Base-by-base conservation (phyloP, 306 rosid species). In the Vicia faba region DNA sequence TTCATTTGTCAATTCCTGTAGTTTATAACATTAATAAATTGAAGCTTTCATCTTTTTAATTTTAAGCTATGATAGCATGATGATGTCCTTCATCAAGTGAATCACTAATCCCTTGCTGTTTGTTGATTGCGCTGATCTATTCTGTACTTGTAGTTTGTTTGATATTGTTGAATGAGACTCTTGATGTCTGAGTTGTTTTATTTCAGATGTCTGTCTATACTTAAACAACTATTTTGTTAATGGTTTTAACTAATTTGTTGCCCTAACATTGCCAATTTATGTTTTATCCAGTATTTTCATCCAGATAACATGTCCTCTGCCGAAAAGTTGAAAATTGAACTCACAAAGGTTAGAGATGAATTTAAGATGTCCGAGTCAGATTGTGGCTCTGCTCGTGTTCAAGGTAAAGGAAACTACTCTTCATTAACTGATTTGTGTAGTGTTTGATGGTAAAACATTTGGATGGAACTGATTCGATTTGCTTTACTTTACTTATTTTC, bases 361-460 rank as follows among this genome's bases (percentile, higher is more conserved):
- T 92, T 92, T 77, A 92, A 89, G 76, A 84, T 89, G 96, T 89
- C 98, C 1, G 98, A 89, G 72, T 87, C 91, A 16, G 96, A 92
- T 66, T 89, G 98, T 68, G 98, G 96, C 69, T 92, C 98, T 63
- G 78, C 92, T 46, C 90, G 88, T 41, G 96, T 92, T 72, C 98
- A 92, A 86, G 95, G 98, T 92, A 87, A 74, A 58, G 55, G 43
- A 36, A 25, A 33, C 70, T 48, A 29, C 55, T 51, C 8, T 49
- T 73, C 8, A 8, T 69, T 64, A 14, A 11, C 60, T 58, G 26
- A 40, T 81, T 64, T 63, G 7, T 70, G 76, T 11, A 3, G 11
- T 36, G 61, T 28, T 71, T 39, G 45, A 38, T n/a, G n/a, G n/a
- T 64, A 3, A 25, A 38, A 35, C n/a, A 71, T 39, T 45, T 39